A percentile compares a stretch with the other conserved stretches of the same genome.
Evolutionary conservation across 148 eudicot genomes (phyloP).

Genomic region (Cornus suecica): DNA sequence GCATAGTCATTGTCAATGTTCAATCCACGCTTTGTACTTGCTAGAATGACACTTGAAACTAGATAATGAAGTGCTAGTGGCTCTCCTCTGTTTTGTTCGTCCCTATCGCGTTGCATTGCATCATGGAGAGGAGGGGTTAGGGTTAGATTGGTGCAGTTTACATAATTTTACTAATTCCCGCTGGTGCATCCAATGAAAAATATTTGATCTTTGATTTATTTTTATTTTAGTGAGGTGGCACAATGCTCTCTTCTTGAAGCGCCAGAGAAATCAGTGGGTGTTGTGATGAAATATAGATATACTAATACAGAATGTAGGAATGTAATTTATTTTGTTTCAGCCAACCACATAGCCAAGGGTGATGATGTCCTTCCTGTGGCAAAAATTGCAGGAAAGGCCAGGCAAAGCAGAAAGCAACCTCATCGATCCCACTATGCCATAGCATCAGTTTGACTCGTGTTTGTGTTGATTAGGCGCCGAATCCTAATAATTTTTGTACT

Average conservation of each 20-base stretch:
- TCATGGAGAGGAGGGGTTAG: background rate
- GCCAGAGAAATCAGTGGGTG: too few species aligned
- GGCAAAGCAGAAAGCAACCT: conserved; percentile 83
- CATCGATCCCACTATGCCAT: conserved; percentile 92
- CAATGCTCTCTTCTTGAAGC: too few species aligned
- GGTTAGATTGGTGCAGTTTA: background rate
- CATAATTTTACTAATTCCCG: background rate
- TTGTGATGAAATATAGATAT: background rate
- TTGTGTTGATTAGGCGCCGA: conserved; percentile 57
- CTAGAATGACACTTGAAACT: background rate
- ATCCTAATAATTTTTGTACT: conserved; percentile 51
- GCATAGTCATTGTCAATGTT: background rate
- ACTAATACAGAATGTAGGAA: conserved; percentile 23
- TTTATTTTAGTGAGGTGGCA: too few species aligned
- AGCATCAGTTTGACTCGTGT: conserved; percentile 68
- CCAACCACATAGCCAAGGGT: conserved; percentile 79
- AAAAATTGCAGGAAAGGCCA: conserved; percentile 72
- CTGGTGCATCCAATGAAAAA: too few species aligned
- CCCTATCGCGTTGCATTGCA: background rate
- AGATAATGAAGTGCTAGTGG: background rate
- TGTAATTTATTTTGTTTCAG: conserved; percentile 75
- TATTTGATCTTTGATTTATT: too few species aligned
- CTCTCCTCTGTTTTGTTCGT: background rate
- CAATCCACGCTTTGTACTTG: background rate
- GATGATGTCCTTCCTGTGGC: conserved; percentile 89